Conservation (phyloP, 495 filamentous ascomycete genomes). For the Penicillium chermesinum region DNA sequence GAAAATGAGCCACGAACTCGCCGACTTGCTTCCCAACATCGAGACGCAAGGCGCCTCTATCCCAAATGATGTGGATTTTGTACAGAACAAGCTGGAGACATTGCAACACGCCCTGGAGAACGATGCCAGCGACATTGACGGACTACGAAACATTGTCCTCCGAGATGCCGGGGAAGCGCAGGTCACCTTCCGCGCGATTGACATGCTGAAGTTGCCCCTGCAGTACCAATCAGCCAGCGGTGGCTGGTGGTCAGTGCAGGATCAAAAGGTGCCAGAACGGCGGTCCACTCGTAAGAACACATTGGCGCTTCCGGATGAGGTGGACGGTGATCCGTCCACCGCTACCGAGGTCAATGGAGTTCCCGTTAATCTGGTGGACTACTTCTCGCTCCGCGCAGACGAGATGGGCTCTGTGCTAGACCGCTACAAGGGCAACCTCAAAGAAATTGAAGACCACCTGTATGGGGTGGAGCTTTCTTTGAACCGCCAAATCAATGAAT, state of each 20-base stretch:
- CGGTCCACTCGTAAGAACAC: conserved; percentile 42
- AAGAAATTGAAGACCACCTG: conserved; percentile 80
- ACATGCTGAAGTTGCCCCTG: conserved; percentile 68
- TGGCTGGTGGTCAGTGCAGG: conserved; percentile 44
- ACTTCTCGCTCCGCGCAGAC: conserved; percentile 67
- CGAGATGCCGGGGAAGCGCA: conserved; percentile 66
- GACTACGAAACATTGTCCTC: conserved; percentile 56
- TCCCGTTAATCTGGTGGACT: conserved; percentile 60
- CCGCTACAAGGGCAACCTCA: conserved; percentile 61
- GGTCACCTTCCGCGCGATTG: conserved; percentile 67
- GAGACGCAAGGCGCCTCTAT: conserved; percentile 59
- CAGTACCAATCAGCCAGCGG: conserved; percentile 58
- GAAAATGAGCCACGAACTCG: conserved; percentile 42
- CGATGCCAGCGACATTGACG: conserved; percentile 66
- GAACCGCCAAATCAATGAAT: conserved; percentile 63
- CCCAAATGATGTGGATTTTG: conserved; percentile 68
- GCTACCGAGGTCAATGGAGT: conserved; percentile 37
- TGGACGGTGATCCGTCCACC: conserved; percentile 51
- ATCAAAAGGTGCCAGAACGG: conserved; percentile 39
- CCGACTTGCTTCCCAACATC: conserved; percentile 52
- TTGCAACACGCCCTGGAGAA: conserved; percentile 67
- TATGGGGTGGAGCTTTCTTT: conserved; percentile 66
- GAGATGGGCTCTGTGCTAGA: conserved; percentile 64
- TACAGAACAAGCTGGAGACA: conserved; percentile 64
- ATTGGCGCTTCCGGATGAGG: conserved; percentile 49